Percentiles rank a stretch among this genome's conserved stretches.
phyloP scores from a whole-genome alignment of 2,329 filamentous ascomycete genomes.

The Ceratocystis smalleyi region DNA sequence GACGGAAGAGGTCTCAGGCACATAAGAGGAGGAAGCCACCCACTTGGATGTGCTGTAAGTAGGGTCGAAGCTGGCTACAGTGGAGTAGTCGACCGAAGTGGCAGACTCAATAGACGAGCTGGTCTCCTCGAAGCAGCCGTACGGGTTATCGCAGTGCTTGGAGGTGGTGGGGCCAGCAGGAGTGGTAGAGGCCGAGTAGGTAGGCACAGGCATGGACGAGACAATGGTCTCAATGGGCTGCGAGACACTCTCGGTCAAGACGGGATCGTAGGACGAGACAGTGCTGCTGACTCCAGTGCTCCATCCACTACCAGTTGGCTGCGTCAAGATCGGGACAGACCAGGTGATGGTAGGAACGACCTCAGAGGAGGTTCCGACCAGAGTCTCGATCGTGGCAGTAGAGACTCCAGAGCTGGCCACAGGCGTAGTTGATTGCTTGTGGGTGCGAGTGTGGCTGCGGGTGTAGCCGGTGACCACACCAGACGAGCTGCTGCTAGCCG shows the following conservation, averaged over 20 bases:
- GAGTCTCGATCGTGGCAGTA: neutral
- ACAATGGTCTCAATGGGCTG: neutral
- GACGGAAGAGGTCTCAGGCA: neutral
- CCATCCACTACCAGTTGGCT: neutral
- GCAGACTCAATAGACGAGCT: neutral
- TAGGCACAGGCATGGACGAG: neutral
- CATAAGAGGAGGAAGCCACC: neutral
- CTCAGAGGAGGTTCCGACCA: neutral
- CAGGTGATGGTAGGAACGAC: neutral
- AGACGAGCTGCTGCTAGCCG: neutral
- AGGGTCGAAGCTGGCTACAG: constrained; percentile 6
- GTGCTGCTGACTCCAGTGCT: neutral
- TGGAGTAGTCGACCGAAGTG: neutral
- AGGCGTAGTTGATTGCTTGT: constrained; percentile 8
- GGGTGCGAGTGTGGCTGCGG: neutral
- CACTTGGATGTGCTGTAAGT: neutral
- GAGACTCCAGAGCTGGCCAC: neutral
- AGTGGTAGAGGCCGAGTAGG: neutral
- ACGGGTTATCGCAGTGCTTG: constrained; percentile 11
- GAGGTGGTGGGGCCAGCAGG: neutral
- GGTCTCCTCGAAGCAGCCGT: constrained; percentile 8
- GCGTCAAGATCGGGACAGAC: constrained; percentile 1
- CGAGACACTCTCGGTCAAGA: neutral
- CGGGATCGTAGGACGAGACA: constrained; percentile 1
- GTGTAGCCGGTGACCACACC: neutral